Conservation (phyloP, 2,329 filamentous ascomycete species). For the Talaromyces sp. region DNA sequence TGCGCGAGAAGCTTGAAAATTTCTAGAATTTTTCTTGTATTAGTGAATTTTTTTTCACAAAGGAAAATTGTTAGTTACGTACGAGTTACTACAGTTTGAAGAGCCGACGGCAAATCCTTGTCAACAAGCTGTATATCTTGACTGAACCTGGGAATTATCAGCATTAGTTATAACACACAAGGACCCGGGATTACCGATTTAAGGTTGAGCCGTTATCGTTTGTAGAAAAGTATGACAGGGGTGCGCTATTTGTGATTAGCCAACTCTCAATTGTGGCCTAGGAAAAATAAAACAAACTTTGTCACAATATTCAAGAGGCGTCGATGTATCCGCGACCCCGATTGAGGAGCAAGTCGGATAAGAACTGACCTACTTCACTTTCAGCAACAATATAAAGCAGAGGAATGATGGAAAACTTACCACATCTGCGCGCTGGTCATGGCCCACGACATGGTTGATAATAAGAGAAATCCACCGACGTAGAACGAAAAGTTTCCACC, state of each 20-base stretch:
- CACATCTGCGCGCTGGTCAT: conserved; percentile 1
- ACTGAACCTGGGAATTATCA: conserved; percentile 13
- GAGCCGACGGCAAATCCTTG: conserved; percentile 32
- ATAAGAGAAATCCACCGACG: not conserved
- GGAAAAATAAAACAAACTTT: not conserved
- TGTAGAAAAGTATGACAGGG: conserved; percentile 1
- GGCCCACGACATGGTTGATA: not conserved
- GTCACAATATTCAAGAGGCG: conserved; percentile 5
- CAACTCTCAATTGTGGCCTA: not conserved
- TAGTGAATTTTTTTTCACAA: not conserved
- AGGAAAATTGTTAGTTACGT: not conserved
- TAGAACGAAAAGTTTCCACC: not conserved
- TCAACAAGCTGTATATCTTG: conserved; percentile 42
- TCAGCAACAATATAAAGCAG: not conserved
- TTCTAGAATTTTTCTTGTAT: not conserved
- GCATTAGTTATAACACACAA: not conserved
- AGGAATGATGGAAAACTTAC: not conserved
- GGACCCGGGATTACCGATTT: not conserved
- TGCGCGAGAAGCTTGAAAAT: conserved; percentile 7
- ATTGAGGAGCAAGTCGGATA: conserved; percentile 6
- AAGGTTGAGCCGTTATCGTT: conserved; percentile 4
- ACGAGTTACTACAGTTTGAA: conserved; percentile 5
- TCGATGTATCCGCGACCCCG: conserved; percentile 3
- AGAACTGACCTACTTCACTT: conserved; percentile 1
- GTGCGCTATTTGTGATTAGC: not conserved